Conservation (phyloP, 2,329 filamentous ascomycete species). For the Diaporthe citriasiana region DNA sequence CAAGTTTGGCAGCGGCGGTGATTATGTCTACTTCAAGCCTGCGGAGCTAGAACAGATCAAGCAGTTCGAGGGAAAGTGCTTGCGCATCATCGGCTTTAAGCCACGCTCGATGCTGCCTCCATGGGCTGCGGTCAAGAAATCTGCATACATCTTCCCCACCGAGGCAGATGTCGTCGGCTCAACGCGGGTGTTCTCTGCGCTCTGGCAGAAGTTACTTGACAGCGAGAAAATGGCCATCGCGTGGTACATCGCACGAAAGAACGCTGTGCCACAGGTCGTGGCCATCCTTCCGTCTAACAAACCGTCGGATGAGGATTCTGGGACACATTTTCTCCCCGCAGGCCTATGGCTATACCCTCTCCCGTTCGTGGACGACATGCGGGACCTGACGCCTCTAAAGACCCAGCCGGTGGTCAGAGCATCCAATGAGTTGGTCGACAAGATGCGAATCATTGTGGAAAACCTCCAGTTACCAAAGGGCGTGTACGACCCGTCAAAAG, state of each 20-base stretch:
- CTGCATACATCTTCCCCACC: conserved; percentile 93
- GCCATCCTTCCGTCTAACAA: conserved; percentile 85
- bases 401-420: conserved; percentile 60
- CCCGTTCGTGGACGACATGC: conserved; percentile 90
- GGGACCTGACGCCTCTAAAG: conserved; percentile 75
- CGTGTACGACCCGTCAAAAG: conserved; percentile 85
- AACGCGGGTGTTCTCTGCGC: conserved; percentile 89
- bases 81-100: conserved; percentile 96
- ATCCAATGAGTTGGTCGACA: conserved; percentile 80
- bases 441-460: conserved; percentile 86
- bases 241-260: conserved; percentile 89
- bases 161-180: conserved; percentile 93
- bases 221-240: conserved; percentile 86
- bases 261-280: conserved; percentile 83
- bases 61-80: conserved; percentile 82
- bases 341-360: conserved; percentile 92
- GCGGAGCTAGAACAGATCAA: conserved; percentile 86
- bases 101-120: conserved; percentile 78
- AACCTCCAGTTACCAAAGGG: conserved; percentile 91
- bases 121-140: conserved; percentile 89
- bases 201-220: conserved; percentile 88
- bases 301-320: conserved; percentile 73
- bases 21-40: conserved; percentile 86
- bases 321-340: conserved; percentile 80
- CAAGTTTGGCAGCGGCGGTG: conserved; percentile 94